Evolutionary conservation across 176 grass and related monocot genomes (phyloP).

Genomic region (Juncus effusus): DNA sequence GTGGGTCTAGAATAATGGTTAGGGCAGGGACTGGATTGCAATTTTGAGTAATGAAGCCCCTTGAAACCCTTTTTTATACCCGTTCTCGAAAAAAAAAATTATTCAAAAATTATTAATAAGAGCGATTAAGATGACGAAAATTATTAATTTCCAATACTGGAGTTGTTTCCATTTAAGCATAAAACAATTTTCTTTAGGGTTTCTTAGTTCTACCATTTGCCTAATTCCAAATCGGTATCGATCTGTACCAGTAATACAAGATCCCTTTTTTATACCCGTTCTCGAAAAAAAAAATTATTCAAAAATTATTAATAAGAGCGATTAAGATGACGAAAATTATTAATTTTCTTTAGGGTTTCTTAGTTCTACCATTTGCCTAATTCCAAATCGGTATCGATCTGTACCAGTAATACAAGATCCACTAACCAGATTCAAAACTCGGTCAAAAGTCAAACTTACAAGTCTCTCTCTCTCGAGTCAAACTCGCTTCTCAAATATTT

Average conservation of each 20-base stretch:
- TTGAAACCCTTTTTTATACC: no score
- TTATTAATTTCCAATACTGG: background rate
- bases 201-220: constrained; percentile 46
- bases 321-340: no score
- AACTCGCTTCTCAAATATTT: constrained; percentile 61
- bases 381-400: constrained; percentile 45
- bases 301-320: no score
- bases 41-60: no score
- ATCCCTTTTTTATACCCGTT: background rate
- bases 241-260: constrained; percentile 19
- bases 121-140: no score
- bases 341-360: constrained; percentile 17
- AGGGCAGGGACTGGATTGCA: no score
- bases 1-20: no score
- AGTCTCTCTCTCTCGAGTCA: constrained; percentile 50
- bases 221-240: constrained; percentile 54
- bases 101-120: no score
- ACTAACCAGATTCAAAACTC: constrained; percentile 35
- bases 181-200: constrained; percentile 26
- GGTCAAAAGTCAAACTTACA: constrained; percentile 51
- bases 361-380: constrained; percentile 67
- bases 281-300: no score
- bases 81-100: no score
- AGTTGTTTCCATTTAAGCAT: background rate
- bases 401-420: constrained; percentile 20